These are phyloP conservation scores for Penicillium desertorum DNA, from an alignment of 495 filamentous ascomycete species.

Conservation along the genomic window DNA sequence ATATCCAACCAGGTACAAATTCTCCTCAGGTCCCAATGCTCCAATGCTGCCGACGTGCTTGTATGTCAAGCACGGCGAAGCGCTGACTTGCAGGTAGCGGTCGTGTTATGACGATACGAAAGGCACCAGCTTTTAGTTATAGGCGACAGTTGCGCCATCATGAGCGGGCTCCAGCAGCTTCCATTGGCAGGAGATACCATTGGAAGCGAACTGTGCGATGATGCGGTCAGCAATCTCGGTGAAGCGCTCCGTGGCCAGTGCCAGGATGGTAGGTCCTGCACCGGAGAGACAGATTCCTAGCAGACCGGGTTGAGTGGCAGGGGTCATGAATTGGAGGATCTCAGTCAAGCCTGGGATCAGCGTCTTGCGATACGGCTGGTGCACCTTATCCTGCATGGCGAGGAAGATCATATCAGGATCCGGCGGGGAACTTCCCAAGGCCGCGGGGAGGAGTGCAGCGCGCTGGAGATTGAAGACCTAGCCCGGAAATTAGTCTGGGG, in stretches of 20 bases:
- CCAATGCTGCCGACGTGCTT: background rate
- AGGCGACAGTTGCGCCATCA: conserved; percentile 67
- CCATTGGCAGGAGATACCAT: conserved; percentile 81
- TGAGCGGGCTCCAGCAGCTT: conserved; percentile 84
- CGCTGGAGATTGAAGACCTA: conserved; percentile 93
- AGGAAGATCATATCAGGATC: conserved; percentile 89
- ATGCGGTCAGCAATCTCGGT: conserved; percentile 77
- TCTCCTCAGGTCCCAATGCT: conserved; percentile 1
- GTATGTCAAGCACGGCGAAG: background rate
- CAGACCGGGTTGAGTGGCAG: conserved; percentile 78
- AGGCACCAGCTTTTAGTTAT: conserved; percentile 21
- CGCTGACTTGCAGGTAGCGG: background rate
- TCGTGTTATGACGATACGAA: conserved; percentile 6
- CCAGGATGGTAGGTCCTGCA: conserved; percentile 91
- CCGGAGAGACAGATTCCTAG: conserved; percentile 91
- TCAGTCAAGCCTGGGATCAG: conserved; percentile 91
- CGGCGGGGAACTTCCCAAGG: conserved; percentile 83
- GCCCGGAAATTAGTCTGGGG: background rate
- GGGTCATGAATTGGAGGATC: conserved; percentile 82
- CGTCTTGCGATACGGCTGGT: conserved; percentile 87
- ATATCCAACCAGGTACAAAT: background rate
- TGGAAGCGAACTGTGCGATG: conserved; percentile 60
- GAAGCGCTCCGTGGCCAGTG: conserved; percentile 85
- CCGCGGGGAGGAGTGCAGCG: conserved; percentile 80
- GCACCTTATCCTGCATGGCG: conserved; percentile 96